Percentiles rank a stretch among this genome's conserved stretches.
Conservation (phyloP, 805 yeast genomes). For the Starmerella etchellsii region DNA sequence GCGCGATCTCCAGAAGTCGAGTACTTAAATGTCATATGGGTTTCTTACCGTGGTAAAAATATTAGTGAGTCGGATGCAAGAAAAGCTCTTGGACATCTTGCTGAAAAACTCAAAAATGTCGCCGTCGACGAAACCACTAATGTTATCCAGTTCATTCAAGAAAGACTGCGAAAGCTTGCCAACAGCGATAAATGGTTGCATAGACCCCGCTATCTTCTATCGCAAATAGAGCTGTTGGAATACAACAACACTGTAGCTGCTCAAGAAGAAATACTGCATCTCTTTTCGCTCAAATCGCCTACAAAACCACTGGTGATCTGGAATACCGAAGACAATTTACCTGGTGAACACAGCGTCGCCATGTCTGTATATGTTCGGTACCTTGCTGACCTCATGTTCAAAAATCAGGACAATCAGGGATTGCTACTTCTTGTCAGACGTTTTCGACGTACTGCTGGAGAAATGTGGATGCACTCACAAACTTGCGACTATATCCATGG, state of each 20-base stretch:
- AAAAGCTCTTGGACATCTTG: background rate
- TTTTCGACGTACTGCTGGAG: constrained; percentile 63
- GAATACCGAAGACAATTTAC: constrained; percentile 85
- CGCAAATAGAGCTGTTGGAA: constrained; percentile 46
- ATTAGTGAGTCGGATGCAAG: background rate
- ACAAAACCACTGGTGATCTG: constrained; percentile 69
- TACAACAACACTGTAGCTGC: constrained; percentile 44
- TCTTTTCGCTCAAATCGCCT: constrained; percentile 50
- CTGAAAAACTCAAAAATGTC: background rate
- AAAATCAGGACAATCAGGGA: constrained; percentile 43
- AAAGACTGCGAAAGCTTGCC: constrained; percentile 1
- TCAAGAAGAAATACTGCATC: constrained; percentile 44
- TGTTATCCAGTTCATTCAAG: background rate
- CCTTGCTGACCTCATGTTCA: constrained; percentile 43
- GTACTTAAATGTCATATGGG: constrained; percentile 5
- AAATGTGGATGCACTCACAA: constrained; percentile 51
- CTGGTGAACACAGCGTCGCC: constrained; percentile 84
- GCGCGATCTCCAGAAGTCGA: constrained; percentile 5
- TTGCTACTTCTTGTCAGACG: constrained; percentile 54
- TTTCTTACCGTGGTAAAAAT: background rate
- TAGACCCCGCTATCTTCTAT: constrained; percentile 60
- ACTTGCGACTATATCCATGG: constrained; percentile 57
- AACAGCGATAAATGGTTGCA: constrained; percentile 93
- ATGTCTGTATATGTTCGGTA: constrained; percentile 56
- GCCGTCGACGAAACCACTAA: background rate